phyloP scores from a whole-genome alignment of 2,329 filamentous ascomycete species.

The Meredithiella fracta region DNA sequence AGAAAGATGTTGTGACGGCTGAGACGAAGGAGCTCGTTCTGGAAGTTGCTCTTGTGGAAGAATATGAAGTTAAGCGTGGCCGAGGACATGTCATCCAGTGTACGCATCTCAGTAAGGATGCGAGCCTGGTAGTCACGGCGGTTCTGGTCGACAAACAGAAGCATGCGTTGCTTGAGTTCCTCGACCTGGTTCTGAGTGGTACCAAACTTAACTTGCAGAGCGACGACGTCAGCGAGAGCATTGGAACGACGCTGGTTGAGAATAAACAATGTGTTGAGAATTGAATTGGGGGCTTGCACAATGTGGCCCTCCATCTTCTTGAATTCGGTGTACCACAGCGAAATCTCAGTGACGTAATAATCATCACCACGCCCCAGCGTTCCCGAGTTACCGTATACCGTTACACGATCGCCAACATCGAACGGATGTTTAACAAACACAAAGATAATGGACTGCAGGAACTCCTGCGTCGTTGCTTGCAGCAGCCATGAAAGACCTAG shows the following conservation, averaged over 20 bases:
- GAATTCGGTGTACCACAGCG: slow-evolving; percentile 86
- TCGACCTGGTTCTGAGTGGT: slow-evolving; percentile 74
- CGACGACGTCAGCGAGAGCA: slow-evolving; percentile 70
- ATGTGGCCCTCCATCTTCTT: slow-evolving; percentile 98
- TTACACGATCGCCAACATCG: slow-evolving; percentile 85
- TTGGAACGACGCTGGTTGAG: slow-evolving; percentile 87
- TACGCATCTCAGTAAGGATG: slow-evolving; percentile 69
- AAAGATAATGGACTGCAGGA: slow-evolving; percentile 84
- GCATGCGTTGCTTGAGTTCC: slow-evolving; percentile 57
- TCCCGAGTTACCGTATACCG: slow-evolving; percentile 79
- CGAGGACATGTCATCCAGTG: slow-evolving; percentile 66
- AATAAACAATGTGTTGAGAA: slow-evolving; percentile 85
- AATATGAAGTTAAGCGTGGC: slow-evolving; percentile 85
- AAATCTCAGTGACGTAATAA: slow-evolving; percentile 91
- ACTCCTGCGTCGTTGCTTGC: slow-evolving; percentile 82
- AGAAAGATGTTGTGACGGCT: slow-evolving; percentile 89
- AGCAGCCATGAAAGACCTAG: slow-evolving; percentile 86
- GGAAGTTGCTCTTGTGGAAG: slow-evolving; percentile 95
- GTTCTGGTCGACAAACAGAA: slow-evolving; percentile 68
- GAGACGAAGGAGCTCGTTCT: slow-evolving; percentile 82
- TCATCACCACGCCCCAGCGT: slow-evolving; percentile 66
- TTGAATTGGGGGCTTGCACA: slow-evolving; percentile 87
- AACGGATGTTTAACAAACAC: slow-evolving; percentile 97
- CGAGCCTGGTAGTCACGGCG: slow-evolving; percentile 81
- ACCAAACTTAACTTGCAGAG: slow-evolving; percentile 74